phyloP scores from a whole-genome alignment of 169 alveolate species.

The Cryptosporidium ubiquitum region DNA sequence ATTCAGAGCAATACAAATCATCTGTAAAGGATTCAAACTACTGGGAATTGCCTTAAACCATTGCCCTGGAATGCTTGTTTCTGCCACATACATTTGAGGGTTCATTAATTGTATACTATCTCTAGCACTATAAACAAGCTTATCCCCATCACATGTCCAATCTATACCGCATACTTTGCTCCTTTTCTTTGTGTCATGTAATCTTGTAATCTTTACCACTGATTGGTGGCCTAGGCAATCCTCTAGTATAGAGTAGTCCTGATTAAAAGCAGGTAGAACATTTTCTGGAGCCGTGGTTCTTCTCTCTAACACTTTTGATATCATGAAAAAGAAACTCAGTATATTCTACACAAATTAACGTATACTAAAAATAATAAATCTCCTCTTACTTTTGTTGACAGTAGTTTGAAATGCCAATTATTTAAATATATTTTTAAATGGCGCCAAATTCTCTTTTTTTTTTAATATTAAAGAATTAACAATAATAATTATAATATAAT shows the following conservation, averaged over 20 bases:
- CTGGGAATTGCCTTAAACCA: slow-evolving; percentile 64
- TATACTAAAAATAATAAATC: neutral
- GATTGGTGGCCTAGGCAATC: slow-evolving; percentile 44
- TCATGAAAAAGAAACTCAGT: slow-evolving; percentile 1
- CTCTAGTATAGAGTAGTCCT: neutral
- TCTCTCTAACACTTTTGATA: neutral
- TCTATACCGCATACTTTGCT: slow-evolving; percentile 36
- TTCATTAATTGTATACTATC: slow-evolving; percentile 25
- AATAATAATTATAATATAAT: neutral
- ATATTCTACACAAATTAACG: neutral
- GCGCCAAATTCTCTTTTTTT: neutral
- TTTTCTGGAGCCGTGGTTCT: slow-evolving; percentile 55
- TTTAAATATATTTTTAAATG: neutral
- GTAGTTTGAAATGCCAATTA: neutral
- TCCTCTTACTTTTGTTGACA: neutral
- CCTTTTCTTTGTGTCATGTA: slow-evolving; percentile 33
- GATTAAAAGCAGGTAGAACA: slow-evolving; percentile 26
- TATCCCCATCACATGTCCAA: slow-evolving; percentile 52
- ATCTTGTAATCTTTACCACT: slow-evolving; percentile 36
- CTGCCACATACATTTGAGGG: slow-evolving; percentile 20
- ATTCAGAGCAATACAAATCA: slow-evolving; percentile 37
- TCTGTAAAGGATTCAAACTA: neutral
- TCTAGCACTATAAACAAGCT: slow-evolving; percentile 20
- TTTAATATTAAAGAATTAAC: neutral
- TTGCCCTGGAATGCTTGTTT: slow-evolving; percentile 13